phyloP scores from a whole-genome alignment of 139 green algal genomes.

The Micractinium conductrix region DNA sequence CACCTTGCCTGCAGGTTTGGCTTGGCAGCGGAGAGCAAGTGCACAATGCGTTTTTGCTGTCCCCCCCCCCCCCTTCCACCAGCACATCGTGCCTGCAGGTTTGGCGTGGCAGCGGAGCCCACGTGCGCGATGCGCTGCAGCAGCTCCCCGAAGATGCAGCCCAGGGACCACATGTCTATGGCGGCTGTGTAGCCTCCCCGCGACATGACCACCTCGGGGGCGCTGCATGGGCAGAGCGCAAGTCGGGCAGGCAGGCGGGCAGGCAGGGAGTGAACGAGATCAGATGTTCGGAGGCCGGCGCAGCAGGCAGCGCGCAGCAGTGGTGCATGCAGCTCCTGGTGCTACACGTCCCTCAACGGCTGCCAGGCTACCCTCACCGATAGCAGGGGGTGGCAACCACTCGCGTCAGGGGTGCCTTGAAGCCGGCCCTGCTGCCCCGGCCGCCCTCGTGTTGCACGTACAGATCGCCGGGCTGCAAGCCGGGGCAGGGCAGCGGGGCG shows the following conservation, averaged over 20 bases:
- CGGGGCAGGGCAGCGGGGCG: neutral
- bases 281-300: too few species aligned
- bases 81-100: conserved; percentile 59
- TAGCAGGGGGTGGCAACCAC: conserved; percentile 71
- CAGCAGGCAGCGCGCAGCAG: neutral
- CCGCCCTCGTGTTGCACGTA: conserved; percentile 13
- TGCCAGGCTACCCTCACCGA: conserved; percentile 15
- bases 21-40: neutral
- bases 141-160: conserved; percentile 94
- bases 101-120: conserved; percentile 72
- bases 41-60: neutral
- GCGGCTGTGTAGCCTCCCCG: conserved; percentile 73
- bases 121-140: conserved; percentile 80
- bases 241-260: too few species aligned
- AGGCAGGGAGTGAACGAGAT: neutral
- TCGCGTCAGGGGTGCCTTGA: conserved; percentile 75
- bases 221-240: conserved; percentile 23
- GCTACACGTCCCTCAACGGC: too few species aligned
- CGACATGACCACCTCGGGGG: conserved; percentile 72
- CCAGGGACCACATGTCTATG: conserved; percentile 84
- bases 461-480: conserved; percentile 20
- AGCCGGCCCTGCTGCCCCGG: conserved; percentile 35
- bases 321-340: neutral
- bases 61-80: neutral
- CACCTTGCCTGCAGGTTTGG: neutral